Evolutionary conservation across 2,329 filamentous ascomycete genomes (phyloP), one percentile per base, ranked within the genome.

Genomic region (Monilinia aucupariae): DNA sequence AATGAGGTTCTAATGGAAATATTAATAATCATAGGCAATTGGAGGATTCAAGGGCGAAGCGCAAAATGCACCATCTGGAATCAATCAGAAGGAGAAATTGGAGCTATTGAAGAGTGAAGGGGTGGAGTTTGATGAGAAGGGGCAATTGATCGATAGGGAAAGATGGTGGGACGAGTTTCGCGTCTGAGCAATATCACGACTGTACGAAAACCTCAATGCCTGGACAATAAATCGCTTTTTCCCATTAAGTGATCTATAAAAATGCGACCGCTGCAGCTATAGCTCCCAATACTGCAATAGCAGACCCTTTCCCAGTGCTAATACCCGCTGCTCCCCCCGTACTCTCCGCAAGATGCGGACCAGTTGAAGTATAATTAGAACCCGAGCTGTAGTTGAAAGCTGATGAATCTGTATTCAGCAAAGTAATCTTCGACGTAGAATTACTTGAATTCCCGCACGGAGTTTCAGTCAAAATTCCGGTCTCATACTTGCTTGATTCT

Each of bases 31-130:
- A 58, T 13, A 71, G 71, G 61, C 68, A n/a, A 72, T 82, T 45
- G 81, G 80, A 47, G 80, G 80, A 2, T 83, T 81, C 71, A 77
- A 78, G 67, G 80, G 81, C 3, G 79, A 81, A 56, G 80, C 79
- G 76, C 73, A 80, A 62, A 78, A 81, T 58, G 77, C 76, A 5
- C 80, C 79, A 0, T 80, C 78, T n/a, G 78, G 79, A 0, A 73
- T 78, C 50, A 81, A 82, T 61, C 76, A 77, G 59, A 73, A 72
- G 47, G 76, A 76, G 67, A 82, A 83, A 68, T 64, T 78, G 64
- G 27, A 17, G 4, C 37, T 62, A 1, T 10, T 56, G 20, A 56
- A 47, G 27, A 34, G 13, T 47, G 54, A 56, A 20, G 54, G 54
- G 8, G 41, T 56, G 22, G 54, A 56, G 12, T 56, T 56, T 17